Conservation (phyloP, 306 rosid genomes). For the Cicer arietinum region DNA sequence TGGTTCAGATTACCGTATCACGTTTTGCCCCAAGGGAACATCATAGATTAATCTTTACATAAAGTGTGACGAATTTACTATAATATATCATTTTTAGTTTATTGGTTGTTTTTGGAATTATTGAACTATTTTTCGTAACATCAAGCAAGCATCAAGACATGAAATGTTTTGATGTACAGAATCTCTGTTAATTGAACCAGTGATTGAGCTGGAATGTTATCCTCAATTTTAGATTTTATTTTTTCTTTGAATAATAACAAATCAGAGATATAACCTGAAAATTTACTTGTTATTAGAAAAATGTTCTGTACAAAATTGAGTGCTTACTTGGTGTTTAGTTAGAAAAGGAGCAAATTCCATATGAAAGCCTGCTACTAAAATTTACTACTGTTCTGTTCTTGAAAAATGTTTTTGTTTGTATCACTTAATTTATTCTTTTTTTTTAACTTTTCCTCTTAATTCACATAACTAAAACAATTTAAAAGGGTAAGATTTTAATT, state of each 20-base stretch:
- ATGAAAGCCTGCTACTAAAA: too few relatives aligned
- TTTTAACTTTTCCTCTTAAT: background rate
- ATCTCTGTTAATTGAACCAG: too few relatives aligned
- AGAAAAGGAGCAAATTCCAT: too few relatives aligned
- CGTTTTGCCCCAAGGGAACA: conserved; percentile 67
- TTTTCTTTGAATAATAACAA: too few relatives aligned
- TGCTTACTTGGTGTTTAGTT: too few relatives aligned
- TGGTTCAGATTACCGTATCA: conserved; percentile 68
- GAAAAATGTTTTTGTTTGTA: background rate
- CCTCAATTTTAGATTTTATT: too few relatives aligned
- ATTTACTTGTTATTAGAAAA: too few relatives aligned
- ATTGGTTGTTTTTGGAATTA: background rate
- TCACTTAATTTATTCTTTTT: background rate
- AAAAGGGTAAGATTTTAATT: background rate
- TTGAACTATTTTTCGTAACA: background rate
- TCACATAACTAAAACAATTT: background rate
- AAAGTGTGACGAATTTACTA: background rate
- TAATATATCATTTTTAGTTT: background rate
- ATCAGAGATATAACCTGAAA: too few relatives aligned
- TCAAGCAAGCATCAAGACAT: background rate
- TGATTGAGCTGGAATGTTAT: too few relatives aligned
- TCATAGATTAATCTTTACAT: background rate
- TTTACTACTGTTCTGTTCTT: background rate
- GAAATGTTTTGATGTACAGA: background rate
- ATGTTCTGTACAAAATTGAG: too few relatives aligned